Base-by-base conservation (phyloP, 179 eudicot species). In the Beta lomatogona region DNA sequence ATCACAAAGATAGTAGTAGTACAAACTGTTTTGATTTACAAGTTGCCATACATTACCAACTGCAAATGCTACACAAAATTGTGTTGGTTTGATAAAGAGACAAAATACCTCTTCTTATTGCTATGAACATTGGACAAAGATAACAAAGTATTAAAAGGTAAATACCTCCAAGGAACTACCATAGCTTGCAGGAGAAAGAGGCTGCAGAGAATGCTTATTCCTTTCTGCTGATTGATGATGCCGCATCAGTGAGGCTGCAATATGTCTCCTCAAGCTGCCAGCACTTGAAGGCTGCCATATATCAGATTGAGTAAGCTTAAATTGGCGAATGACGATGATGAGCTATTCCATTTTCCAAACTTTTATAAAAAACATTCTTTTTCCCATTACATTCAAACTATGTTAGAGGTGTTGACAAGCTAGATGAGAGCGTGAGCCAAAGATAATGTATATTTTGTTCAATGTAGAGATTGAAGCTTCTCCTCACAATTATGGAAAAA, bases 81-180 rank as follows among this genome's bases (percentile, higher is more conserved):
- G 69, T 25, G 44, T 63, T 65, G 69, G 44, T 28, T 65, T 65
- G 16, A 65, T 28, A 7, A 28, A 28, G 69, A 36, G 18, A 65
- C 25, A 10, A 25, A 6, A 9, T 25, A 28, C 15, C 28, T 65
- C 14, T 65, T 5, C 25, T 3, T 65, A 28, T 65, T 65, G 18
- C 69, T 28, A 31, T 6, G n/a, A 21, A 46, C 6, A 77, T 12
- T 59, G 60, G 28, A 76, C 44, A 45, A 41, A 44, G 21, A 36
- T 60, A 6, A 19, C n/a, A n/a, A 18, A 54, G 75, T 28, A 57
- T 5, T 18, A 6, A 75, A 71, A 72, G 21, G 71, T 19, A 57
- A 14, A 63, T 76, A 92, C 96, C 99, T 96, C 99, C 89, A 96
- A 84, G 78, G 99, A 96, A 82, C 99, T 96, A 19, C 91, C 94